A percentile compares a stretch with the other conserved stretches of the same genome.
These are phyloP conservation scores for Xylariales sp. DNA, from an alignment of 2,329 filamentous ascomycete genomes.

Conservation along the genomic window DNA sequence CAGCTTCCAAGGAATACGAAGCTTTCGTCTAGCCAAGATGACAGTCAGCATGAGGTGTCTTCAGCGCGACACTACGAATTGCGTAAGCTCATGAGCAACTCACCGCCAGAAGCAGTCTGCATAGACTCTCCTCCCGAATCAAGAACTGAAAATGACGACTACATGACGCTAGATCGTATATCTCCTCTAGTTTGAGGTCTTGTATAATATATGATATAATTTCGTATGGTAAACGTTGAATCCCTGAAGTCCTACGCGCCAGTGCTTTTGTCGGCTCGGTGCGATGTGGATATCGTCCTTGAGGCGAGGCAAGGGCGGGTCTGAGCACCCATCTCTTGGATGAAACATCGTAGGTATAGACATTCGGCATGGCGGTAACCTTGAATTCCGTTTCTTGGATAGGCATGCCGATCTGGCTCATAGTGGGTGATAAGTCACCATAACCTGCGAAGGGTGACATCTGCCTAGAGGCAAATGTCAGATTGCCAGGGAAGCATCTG, in stretches of 20 bases:
- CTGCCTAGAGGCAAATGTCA: background rate
- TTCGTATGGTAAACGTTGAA: slow-evolving; percentile 53
- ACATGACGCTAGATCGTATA: slow-evolving; percentile 50
- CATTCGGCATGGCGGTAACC: too few species aligned
- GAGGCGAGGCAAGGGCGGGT: too few species aligned
- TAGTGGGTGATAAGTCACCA: background rate
- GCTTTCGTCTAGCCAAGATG: slow-evolving; percentile 28
- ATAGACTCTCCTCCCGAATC: slow-evolving; percentile 50
- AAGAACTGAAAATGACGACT: slow-evolving; percentile 47
- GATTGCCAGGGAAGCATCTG: background rate
- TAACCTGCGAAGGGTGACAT: background rate
- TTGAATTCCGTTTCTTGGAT: too few species aligned
- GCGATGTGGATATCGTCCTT: too few species aligned
- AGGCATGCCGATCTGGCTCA: too few species aligned
- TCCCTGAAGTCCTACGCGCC: slow-evolving; percentile 10
- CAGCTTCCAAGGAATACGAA: slow-evolving; percentile 26
- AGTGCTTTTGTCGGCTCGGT: background rate
- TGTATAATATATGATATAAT: slow-evolving; percentile 55
- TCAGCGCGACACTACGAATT: background rate
- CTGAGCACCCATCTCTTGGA: too few species aligned
- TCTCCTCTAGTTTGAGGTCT: slow-evolving; percentile 52
- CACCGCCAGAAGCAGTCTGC: slow-evolving; percentile 55
- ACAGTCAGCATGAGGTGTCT: slow-evolving; percentile 21
- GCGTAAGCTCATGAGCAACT: slow-evolving; percentile 14
- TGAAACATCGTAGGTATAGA: too few species aligned